Base-by-base conservation (phyloP, 257 asterid genomes). In the Primulina eburnea region DNA sequence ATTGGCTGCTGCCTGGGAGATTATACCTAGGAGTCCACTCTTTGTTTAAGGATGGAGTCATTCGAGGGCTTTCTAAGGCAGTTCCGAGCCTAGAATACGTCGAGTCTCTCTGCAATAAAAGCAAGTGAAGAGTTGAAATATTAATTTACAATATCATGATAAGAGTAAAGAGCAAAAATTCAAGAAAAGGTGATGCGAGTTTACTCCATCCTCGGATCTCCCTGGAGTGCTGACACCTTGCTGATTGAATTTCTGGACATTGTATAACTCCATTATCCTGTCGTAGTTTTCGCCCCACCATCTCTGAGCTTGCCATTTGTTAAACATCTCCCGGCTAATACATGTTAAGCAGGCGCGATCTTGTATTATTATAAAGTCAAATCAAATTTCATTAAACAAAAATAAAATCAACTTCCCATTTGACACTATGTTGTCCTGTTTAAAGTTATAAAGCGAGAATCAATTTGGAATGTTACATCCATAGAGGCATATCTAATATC, bases 231-330 rank as follows among this genome's bases (percentile, higher is more conserved):
- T 77, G 64, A 88, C 78, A 37, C 90, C 96, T 79, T 90, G 97
- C 79, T 76, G 86, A 26, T 91, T 91, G 83, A 90, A 90, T 82
- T 79, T 88, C 81, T 87, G 96, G 56, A 90, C 96, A 66, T 90
- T 90, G 78, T 90, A 88, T 1, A 90, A 87, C 88, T 90, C 97
- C 96, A 88, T 88, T 69, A 90, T 88, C 64, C 92, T 77, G 66
- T 90, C 97, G 60, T 82, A 90, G 40, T 90, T 90, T 72, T 90
- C 97, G 1, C 88, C 96, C 96, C 96, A 88, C 97, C 96, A 88
- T 70, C 92, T 80, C 70, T 90, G 97, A 57, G 96, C 97, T 86
- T 90, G 86, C 92, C 92, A 88, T 70, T 87, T 90, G 81, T 85
- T 75, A 71, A 88, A 90, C 90, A 87, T 86, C 64, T 90, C 97